Conservation (phyloP, 495 filamentous ascomycete genomes). For the Aspergillus conjunctus region DNA sequence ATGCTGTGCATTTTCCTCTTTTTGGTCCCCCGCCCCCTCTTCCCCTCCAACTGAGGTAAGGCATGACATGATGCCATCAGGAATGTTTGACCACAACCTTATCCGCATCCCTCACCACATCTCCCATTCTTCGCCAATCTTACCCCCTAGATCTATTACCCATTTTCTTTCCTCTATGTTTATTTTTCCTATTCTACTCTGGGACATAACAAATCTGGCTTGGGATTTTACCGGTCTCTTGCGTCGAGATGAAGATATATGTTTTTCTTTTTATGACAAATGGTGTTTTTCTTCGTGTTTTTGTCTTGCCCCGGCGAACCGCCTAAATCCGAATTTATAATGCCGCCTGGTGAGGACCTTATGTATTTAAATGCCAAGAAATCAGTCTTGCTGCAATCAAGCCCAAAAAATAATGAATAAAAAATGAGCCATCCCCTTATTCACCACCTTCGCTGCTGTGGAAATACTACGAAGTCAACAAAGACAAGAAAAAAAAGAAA, state of each 20-base stretch:
- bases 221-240: slow-evolving; percentile 2
- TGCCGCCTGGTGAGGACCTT: slow-evolving; percentile 9
- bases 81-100: not conserved
- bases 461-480: not conserved
- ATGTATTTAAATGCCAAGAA: slow-evolving; percentile 3
- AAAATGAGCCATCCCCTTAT: not conserved
- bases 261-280: slow-evolving; percentile 26
- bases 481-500: not conserved
- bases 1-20: not conserved
- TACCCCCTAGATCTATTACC: not conserved
- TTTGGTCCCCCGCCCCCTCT: not conserved
- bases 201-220: not conserved
- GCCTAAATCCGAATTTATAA: slow-evolving; percentile 13
- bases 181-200: not conserved
- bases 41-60: not conserved
- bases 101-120: not conserved
- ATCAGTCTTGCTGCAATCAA: not conserved
- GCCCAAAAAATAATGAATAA: not conserved
- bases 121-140: not conserved
- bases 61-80: not conserved
- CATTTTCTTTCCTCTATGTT: not conserved
- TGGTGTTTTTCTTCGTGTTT: slow-evolving; percentile 20
- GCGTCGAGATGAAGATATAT: slow-evolving; percentile 25
- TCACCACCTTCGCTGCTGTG: not conserved
- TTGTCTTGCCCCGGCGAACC: slow-evolving; percentile 11